Evolutionary conservation across 768 basidiomycete species (phyloP).

Genomic region (Baorangia bicolor): DNA sequence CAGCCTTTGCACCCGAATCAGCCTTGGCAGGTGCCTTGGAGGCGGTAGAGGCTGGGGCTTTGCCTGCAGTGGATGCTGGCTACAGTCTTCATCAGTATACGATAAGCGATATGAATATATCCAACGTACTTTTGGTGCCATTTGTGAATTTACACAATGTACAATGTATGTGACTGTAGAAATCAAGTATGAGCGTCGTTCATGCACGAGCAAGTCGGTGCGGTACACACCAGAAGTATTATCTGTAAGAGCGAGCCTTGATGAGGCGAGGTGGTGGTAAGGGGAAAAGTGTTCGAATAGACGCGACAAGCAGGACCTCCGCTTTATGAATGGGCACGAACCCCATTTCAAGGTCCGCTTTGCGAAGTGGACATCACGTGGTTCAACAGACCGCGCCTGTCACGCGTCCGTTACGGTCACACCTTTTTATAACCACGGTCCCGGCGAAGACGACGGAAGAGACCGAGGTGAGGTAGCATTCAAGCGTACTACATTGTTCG

Average conservation of each 20-base stretch:
- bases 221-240: conserved; percentile 24
- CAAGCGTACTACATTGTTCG: no score
- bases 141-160: conserved; percentile 32
- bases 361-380: conserved; percentile 28
- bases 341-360: conserved; percentile 36
- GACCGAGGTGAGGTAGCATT: no score
- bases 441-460: no score
- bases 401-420: conserved; percentile 34
- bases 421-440: no score
- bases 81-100: conserved; percentile 18
- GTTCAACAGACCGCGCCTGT: conserved; percentile 37
- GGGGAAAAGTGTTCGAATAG: conserved; percentile 25
- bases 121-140: conserved; percentile 38
- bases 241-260: conserved; percentile 17
- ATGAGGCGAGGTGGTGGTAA: conserved; percentile 26
- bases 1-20: conserved; percentile 47
- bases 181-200: conserved; percentile 12
- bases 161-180: conserved; percentile 31
- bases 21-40: conserved; percentile 56
- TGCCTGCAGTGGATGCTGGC: conserved; percentile 43
- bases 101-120: conserved; percentile 5
- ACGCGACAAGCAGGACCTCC: conserved; percentile 28
- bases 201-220: background rate
- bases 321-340: conserved; percentile 36
- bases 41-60: conserved; percentile 50